A percentile compares a stretch with the other conserved stretches of the same genome.
Evolutionary conservation across 208 protist species (phyloP).

Genomic region (Leishmania gerbilli): DNA sequence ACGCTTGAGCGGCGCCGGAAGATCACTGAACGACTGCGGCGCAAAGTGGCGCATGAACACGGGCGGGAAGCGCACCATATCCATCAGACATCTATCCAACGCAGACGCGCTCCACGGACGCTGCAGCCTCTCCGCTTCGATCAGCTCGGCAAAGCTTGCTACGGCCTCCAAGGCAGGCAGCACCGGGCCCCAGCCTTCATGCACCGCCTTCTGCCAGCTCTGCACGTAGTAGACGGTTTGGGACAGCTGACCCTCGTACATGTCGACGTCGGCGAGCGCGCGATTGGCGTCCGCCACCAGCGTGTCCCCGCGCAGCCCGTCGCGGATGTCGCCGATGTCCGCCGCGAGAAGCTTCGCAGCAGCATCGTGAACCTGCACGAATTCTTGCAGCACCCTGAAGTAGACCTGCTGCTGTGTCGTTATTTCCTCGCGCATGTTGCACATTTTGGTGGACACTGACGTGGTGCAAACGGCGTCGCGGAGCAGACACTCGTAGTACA

Average conservation of each 20-base stretch:
- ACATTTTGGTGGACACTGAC: conserved; percentile 28
- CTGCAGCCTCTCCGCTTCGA: conserved; percentile 67
- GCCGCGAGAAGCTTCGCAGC: conserved; percentile 27
- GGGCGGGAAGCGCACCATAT: conserved; percentile 40
- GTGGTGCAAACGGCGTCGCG: conserved; percentile 16
- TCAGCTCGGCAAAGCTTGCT: conserved; percentile 38
- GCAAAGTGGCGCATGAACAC: conserved; percentile 53
- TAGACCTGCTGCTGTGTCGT: conserved; percentile 33
- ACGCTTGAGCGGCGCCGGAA: conserved; percentile 54
- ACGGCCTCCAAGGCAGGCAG: conserved; percentile 38
- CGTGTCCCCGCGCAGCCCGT: conserved; percentile 28
- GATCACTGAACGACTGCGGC: conserved; percentile 63
- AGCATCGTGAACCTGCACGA: conserved; percentile 27
- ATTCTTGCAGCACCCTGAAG: conserved; percentile 36
- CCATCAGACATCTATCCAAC: conserved; percentile 52
- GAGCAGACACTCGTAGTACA: conserved; percentile 20
- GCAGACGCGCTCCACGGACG: conserved; percentile 51
- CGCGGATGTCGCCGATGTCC: conserved; percentile 49
- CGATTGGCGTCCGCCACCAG: conserved; percentile 48
- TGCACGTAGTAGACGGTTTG: conserved; percentile 46
- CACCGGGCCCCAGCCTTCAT: conserved; percentile 58
- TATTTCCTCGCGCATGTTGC: conserved; percentile 39
- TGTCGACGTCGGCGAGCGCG: conserved; percentile 56
- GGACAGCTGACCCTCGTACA: conserved; percentile 52
- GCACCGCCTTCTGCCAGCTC: conserved; percentile 40